Evolutionary conservation across 2,329 filamentous ascomycete species (phyloP).

Genomic region (Trichoderma atroviride): DNA sequence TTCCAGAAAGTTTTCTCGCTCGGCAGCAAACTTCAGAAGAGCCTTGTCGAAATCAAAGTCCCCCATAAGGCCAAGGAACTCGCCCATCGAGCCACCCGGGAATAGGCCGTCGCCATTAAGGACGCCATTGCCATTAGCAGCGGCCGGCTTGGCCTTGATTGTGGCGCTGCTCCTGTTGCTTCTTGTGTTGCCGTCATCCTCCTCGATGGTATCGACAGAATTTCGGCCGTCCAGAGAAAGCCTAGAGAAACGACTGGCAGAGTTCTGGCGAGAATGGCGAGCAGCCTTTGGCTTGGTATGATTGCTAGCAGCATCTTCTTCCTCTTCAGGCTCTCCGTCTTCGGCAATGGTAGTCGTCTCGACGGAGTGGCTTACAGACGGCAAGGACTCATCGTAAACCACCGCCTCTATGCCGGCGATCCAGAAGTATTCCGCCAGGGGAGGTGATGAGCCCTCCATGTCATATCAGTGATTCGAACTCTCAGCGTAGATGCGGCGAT

Average conservation of each 20-base stretch:
- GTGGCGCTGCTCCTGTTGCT: slow-evolving; percentile 70
- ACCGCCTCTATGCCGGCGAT: slow-evolving; percentile 72
- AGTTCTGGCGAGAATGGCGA: slow-evolving; percentile 64
- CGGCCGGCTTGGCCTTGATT: slow-evolving; percentile 52
- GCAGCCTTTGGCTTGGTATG: slow-evolving; percentile 41
- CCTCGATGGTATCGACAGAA: slow-evolving; percentile 60
- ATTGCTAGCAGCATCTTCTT: slow-evolving; percentile 46
- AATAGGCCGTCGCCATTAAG: slow-evolving; percentile 31
- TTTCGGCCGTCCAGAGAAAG: slow-evolving; percentile 52
- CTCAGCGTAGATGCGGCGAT: slow-evolving; percentile 31
- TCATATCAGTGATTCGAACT: slow-evolving; percentile 44
- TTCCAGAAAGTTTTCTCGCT: slow-evolving; percentile 89
- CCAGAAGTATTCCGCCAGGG: slow-evolving; percentile 76
- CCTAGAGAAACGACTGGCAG: slow-evolving; percentile 61
- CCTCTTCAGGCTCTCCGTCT: slow-evolving; percentile 65
- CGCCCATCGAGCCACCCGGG: slow-evolving; percentile 35
- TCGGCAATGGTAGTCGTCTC: slow-evolving; percentile 64
- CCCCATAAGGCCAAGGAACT: slow-evolving; percentile 41
- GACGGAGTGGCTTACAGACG: slow-evolving; percentile 42
- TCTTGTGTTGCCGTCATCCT: slow-evolving; percentile 58
- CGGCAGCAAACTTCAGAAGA: slow-evolving; percentile 90
- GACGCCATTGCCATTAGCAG: slow-evolving; percentile 32
- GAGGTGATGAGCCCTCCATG: slow-evolving; percentile 65
- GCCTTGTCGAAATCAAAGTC: slow-evolving; percentile 95
- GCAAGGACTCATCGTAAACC: slow-evolving; percentile 61